These are phyloP conservation scores for Aurinia saxatilis DNA, from an alignment of 345 rosid genomes.

Conservation along the genomic window DNA sequence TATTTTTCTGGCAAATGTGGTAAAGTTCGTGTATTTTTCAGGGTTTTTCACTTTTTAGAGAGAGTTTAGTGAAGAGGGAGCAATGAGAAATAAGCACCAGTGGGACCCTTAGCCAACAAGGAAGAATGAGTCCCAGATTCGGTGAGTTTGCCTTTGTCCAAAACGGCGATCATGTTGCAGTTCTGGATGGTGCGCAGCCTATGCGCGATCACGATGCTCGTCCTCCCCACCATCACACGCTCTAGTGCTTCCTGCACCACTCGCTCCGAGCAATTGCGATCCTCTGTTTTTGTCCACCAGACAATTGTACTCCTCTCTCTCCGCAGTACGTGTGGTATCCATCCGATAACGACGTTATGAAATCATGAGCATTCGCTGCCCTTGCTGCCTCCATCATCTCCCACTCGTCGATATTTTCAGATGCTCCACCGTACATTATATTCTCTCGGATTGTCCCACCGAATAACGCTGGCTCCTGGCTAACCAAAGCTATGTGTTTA, in stretches of 20 bases:
- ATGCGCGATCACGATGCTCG: constrained; percentile 59
- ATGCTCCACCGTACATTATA: constrained; percentile 40
- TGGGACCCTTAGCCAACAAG: constrained; percentile 39
- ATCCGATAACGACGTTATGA: constrained; percentile 34
- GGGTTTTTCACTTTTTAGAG: too few relatives aligned
- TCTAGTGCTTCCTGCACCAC: constrained; percentile 51
- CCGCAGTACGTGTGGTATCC: constrained; percentile 57
- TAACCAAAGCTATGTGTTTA: constrained; percentile 55
- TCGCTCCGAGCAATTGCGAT: constrained; percentile 56
- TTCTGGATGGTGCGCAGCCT: constrained; percentile 45
- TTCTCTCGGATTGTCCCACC: constrained; percentile 55
- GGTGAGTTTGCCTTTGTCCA: constrained; percentile 45
- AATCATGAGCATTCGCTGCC: constrained; percentile 60
- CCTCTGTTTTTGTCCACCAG: constrained; percentile 63
- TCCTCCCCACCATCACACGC: constrained; percentile 50
- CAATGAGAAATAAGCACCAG: constrained; percentile 44
- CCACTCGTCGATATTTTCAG: constrained; percentile 26
- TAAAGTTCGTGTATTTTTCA: too few relatives aligned
- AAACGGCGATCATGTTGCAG: constrained; percentile 45
- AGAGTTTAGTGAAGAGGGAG: constrained; percentile 34
- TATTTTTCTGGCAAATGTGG: too few relatives aligned
- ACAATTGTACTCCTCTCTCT: constrained; percentile 47
- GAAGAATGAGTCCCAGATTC: constrained; percentile 52
- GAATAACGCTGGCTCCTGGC: constrained; percentile 63
- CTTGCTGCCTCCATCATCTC: constrained; percentile 46